Conservation (phyloP, 73 alveolate genomes). For the Diophrys appendiculata region DNA sequence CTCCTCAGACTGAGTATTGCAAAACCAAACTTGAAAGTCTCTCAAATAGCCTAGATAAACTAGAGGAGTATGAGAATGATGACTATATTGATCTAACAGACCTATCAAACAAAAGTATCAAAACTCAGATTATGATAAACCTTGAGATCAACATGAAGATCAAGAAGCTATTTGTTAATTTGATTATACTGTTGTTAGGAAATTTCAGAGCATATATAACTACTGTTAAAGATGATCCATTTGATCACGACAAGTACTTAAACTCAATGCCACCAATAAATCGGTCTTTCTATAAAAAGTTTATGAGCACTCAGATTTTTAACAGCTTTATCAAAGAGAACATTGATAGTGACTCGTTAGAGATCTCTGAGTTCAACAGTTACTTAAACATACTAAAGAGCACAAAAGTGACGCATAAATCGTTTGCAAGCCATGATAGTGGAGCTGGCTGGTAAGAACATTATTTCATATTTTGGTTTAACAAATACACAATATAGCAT, state of each 20-base stretch:
- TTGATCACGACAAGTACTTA: not conserved
- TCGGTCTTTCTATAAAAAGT: constrained; percentile 3
- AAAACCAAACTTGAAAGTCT: not conserved
- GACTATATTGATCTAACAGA: constrained; percentile 4
- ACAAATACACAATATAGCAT: too few relatives aligned
- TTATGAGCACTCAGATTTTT: constrained; percentile 4
- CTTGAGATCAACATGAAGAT: constrained; percentile 16
- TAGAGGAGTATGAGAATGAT: not conserved
- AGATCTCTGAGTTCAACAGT: not conserved
- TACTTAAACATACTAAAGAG: not conserved
- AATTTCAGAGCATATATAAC: not conserved
- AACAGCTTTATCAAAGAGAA: not conserved
- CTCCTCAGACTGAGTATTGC: constrained; percentile 11
- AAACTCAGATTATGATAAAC: too few relatives aligned
- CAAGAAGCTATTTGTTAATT: constrained; percentile 12
- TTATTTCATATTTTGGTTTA: too few relatives aligned
- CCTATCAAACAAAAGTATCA: not conserved
- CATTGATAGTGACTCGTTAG: not conserved
- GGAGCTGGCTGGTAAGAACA: too few relatives aligned
- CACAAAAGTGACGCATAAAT: too few relatives aligned
- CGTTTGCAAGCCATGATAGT: too few relatives aligned
- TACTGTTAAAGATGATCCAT: not conserved
- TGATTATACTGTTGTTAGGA: constrained; percentile 1
- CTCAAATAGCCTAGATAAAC: not conserved
- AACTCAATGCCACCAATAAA: not conserved